phyloP scores from a whole-genome alignment of 768 basidiomycete species.

The Roridomyces roridus region DNA sequence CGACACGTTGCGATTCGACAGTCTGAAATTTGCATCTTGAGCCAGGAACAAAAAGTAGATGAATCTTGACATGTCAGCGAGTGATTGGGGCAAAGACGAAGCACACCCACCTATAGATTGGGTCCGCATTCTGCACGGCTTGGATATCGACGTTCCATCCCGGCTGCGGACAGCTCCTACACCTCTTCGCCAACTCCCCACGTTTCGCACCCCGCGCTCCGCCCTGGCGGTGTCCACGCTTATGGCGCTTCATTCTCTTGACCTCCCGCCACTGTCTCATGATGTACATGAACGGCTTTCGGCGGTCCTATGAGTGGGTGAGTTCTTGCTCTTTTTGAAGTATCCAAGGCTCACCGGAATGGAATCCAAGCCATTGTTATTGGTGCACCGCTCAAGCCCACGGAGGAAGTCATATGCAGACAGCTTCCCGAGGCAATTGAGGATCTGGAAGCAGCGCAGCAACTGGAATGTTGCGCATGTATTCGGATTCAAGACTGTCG shows the following conservation, averaged over 20 bases:
- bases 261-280: constrained; percentile 11
- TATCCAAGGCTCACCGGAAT: constrained; percentile 1
- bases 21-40: not conserved
- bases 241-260: constrained; percentile 6
- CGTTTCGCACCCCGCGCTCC: not conserved
- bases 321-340: not conserved
- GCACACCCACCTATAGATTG: not conserved
- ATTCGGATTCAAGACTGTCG: constrained; percentile 1
- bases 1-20: too few species aligned
- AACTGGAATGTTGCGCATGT: constrained; percentile 13
- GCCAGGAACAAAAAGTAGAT: constrained; percentile 1
- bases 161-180: not conserved
- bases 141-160: not conserved
- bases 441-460: constrained; percentile 15
- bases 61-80: not conserved
- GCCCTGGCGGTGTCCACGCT: constrained; percentile 2
- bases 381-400: not conserved
- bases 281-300: constrained; percentile 13
- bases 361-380: not conserved
- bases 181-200: not conserved
- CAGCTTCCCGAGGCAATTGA: constrained; percentile 15
- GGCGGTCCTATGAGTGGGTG: not conserved
- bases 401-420: constrained; percentile 19
- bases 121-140: not conserved
- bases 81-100: not conserved